Conservation (phyloP, 192 early-diverging fungal species). For the Chytriomyces confervae region DNA sequence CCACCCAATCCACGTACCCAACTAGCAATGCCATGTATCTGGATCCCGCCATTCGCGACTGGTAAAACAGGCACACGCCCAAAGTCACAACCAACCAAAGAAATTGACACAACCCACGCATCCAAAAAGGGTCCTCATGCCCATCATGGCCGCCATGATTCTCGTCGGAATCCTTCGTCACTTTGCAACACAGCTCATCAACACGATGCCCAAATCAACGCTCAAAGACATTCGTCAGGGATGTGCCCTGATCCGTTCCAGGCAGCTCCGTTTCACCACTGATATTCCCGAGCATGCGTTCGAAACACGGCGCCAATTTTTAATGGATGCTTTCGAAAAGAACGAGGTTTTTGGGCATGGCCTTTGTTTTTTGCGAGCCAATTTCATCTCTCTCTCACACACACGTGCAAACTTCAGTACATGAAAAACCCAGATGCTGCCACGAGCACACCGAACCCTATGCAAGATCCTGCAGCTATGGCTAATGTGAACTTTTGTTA, state of each 20-base stretch:
- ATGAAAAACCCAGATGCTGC: slow-evolving; percentile 80
- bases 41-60: slow-evolving; percentile 57
- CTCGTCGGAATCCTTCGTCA: slow-evolving; percentile 94
- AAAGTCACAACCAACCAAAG: not conserved
- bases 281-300: slow-evolving; percentile 79
- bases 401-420: slow-evolving; percentile 47
- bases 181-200: slow-evolving; percentile 88
- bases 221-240: slow-evolving; percentile 79
- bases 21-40: slow-evolving; percentile 52
- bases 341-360: slow-evolving; percentile 44
- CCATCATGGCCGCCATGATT: slow-evolving; percentile 97
- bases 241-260: slow-evolving; percentile 10
- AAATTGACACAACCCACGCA: slow-evolving; percentile 45
- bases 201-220: slow-evolving; percentile 78
- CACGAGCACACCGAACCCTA: slow-evolving; percentile 73
- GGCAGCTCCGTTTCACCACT: slow-evolving; percentile 55
- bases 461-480: slow-evolving; percentile 92
- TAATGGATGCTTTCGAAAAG: slow-evolving; percentile 73
- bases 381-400: too few species aligned
- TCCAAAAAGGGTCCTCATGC: slow-evolving; percentile 80
- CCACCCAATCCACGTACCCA: not conserved
- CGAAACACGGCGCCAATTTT: slow-evolving; percentile 60
- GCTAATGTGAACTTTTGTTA: slow-evolving; percentile 51
- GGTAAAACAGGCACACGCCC: slow-evolving; percentile 5
- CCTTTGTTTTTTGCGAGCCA: too few species aligned